These are phyloP conservation scores for Phytophthora macrochlamydospora DNA, from an alignment of 352 stramenopile genomes.

Conservation along the genomic window DNA sequence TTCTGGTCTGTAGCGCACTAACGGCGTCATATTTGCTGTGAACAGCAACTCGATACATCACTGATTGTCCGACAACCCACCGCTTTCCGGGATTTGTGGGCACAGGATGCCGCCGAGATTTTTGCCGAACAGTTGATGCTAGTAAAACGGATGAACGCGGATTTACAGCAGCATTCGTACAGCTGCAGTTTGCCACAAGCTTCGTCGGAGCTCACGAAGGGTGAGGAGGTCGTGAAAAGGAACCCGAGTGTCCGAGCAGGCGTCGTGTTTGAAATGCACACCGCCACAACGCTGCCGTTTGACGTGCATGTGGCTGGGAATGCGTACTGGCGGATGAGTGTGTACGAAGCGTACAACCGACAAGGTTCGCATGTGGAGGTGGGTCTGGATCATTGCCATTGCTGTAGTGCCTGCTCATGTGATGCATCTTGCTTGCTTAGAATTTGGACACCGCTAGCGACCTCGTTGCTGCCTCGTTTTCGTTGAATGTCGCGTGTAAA, in stretches of 20 bases:
- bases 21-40: background rate
- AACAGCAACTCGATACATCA: background rate
- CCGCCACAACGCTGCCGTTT: slow-evolving; percentile 9
- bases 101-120: slow-evolving; percentile 10
- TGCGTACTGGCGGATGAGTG: slow-evolving; percentile 12
- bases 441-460: background rate
- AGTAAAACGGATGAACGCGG: slow-evolving; percentile 14
- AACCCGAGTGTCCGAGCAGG: background rate
- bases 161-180: slow-evolving; percentile 1
- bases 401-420: too few species aligned
- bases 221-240: slow-evolving; percentile 6
- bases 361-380: slow-evolving; percentile 5
- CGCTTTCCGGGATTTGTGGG: slow-evolving; percentile 2
- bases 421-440: background rate
- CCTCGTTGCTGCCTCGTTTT: slow-evolving; percentile 7
- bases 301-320: slow-evolving; percentile 18
- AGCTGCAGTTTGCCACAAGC: background rate
- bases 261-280: slow-evolving; percentile 15
- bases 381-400: background rate
- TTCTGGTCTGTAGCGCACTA: too few species aligned
- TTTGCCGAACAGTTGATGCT: slow-evolving; percentile 19
- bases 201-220: slow-evolving; percentile 4
- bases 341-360: slow-evolving; percentile 3
- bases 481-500: slow-evolving; percentile 2
- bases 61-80: background rate